These are phyloP conservation scores for Naegleria gruberi DNA, from an alignment of 208 protist genomes.

Conservation along the genomic window DNA sequence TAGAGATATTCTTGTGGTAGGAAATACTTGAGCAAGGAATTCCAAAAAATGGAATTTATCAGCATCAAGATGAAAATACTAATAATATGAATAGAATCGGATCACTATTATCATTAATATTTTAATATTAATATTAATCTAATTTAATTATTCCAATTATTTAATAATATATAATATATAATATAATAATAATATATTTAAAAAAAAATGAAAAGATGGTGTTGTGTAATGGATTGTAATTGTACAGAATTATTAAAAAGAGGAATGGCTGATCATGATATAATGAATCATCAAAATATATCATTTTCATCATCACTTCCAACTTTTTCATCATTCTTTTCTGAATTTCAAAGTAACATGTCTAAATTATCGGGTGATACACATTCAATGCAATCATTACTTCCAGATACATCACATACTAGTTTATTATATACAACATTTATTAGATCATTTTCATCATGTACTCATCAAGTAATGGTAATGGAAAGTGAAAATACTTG, in stretches of 20 bases:
- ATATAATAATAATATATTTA: too few species aligned
- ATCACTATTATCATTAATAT: too few species aligned
- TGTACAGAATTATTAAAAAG: neutral
- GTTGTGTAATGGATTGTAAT: neutral
- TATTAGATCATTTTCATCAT: neutral
- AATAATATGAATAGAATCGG: too few species aligned
- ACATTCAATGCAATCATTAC: neutral
- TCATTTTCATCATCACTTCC: neutral
- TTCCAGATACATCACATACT: neutral
- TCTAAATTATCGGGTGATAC: neutral
- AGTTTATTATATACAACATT: neutral
- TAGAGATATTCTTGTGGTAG: too few species aligned
- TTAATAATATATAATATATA: too few species aligned
- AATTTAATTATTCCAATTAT: too few species aligned
- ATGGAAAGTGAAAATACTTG: neutral
- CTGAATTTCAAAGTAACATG: neutral
- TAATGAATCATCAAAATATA: too few species aligned
- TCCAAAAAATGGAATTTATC: too few species aligned
- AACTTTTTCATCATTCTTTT: neutral
- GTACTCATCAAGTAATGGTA: neutral
- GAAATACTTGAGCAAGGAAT: too few species aligned
- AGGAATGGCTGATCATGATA: neutral
- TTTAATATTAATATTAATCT: too few species aligned
- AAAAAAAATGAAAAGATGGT: neutral
- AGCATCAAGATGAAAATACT: too few species aligned